Conservation (phyloP, 495 filamentous ascomycete genomes). For the Amniculicola lignicola region DNA sequence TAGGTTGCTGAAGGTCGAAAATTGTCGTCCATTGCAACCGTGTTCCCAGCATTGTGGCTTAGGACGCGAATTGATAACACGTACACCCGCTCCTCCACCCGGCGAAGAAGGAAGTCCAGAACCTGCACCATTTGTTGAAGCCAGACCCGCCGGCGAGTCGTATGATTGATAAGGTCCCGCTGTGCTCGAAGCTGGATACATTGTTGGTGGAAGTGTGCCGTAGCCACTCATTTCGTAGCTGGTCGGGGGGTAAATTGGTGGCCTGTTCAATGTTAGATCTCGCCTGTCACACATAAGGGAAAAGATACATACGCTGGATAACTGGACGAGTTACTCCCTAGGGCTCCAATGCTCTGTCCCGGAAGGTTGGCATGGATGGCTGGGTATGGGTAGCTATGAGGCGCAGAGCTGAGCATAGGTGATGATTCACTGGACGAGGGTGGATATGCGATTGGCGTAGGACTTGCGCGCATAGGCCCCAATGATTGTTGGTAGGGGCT, state of each 20-base stretch:
- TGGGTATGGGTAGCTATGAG: constrained; percentile 24
- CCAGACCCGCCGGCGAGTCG: constrained; percentile 11
- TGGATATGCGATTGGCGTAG: constrained; percentile 26
- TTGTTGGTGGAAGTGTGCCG: constrained; percentile 22
- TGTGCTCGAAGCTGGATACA: constrained; percentile 25
- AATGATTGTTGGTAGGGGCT: constrained; percentile 31
- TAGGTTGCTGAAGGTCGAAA: constrained; percentile 93
- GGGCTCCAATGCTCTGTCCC: constrained; percentile 10
- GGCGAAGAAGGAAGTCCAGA: constrained; percentile 26
- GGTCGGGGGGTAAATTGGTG: constrained; percentile 23
- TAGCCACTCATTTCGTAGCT: constrained; percentile 28
- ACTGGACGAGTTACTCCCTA: constrained; percentile 27
- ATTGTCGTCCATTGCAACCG: constrained; percentile 89
- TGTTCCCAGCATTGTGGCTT: constrained; percentile 96
- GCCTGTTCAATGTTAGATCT: constrained; percentile 14
- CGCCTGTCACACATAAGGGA: background rate
- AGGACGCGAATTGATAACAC: constrained; percentile 70
- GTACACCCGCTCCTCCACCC: constrained; percentile 23
- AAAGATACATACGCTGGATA: constrained; percentile 29
- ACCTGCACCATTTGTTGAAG: constrained; percentile 6
- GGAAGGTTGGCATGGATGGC: constrained; percentile 21
- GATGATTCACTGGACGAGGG: constrained; percentile 21
- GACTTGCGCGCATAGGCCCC: constrained; percentile 30
- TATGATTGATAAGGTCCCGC: constrained; percentile 21
- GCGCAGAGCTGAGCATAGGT: constrained; percentile 24